Conservation (phyloP, 1,284 basidiomycete species). For the Ceratorhiza oryzae-sativae region DNA sequence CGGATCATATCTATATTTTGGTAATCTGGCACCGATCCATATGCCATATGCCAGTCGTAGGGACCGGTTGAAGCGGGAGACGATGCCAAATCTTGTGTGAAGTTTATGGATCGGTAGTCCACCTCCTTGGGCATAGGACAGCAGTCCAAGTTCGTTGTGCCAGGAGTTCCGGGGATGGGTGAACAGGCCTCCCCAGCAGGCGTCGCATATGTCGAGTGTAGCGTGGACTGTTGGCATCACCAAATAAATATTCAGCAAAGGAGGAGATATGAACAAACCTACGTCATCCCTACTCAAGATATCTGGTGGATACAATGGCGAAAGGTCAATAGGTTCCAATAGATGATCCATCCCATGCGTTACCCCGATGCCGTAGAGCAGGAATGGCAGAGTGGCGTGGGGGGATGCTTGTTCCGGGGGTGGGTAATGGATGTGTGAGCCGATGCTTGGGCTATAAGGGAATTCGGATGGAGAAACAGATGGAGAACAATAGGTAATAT, state of each 20-base stretch:
- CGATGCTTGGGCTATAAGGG: not conserved
- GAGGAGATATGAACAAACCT: not conserved
- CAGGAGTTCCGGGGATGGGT: constrained; percentile 5
- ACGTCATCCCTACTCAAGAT: constrained; percentile 8
- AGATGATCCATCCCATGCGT: not conserved
- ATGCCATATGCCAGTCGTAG: constrained; percentile 13
- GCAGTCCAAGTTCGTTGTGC: not conserved
- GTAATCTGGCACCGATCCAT: not conserved
- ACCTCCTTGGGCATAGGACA: not conserved
- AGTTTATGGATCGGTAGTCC: not conserved
- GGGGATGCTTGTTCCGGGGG: not conserved
- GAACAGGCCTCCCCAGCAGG: not conserved
- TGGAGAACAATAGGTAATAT: not conserved
- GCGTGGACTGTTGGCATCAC: not conserved
- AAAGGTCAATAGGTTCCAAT: constrained; percentile 23
- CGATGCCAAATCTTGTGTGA: not conserved
- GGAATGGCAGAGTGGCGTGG: not conserved
- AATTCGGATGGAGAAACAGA: constrained; percentile 10
- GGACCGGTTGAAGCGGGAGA: not conserved
- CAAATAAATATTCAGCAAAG: not conserved
- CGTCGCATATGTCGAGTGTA: constrained; percentile 39
- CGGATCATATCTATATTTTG: not conserved
- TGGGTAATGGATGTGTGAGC: not conserved
- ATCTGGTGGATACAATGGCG: constrained; percentile 15
- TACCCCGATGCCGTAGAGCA: constrained; percentile 8